Evolutionary conservation across 306 rosid species (phyloP), one percentile per base, ranked within the genome.

Genomic region (Quercus wislizeni): DNA sequence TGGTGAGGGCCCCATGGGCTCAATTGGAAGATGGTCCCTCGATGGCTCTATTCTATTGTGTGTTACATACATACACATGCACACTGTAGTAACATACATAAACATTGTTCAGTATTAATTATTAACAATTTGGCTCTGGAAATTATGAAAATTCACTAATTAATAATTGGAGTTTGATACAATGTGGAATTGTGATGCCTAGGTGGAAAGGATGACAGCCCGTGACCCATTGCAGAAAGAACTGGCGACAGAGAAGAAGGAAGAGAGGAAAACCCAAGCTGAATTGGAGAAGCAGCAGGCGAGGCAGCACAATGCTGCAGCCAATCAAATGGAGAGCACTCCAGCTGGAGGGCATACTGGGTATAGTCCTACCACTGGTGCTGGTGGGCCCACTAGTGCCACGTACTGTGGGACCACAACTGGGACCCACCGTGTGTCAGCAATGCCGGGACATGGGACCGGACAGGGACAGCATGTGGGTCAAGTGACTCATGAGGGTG

Each of bases 151-250:
- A 41, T 41, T 41, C 46, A 7, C 46, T 41, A 41, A 41, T 41
- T 41, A 41, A 41, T 38, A 38, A 38, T 7, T 38, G 46, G 46
- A 38, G 46, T 8, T 38, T 38, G 46, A 41, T 41, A 41, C 46
- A 38, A 8, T 41, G 46, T 2, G 3, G 46, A 41, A 41, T 41
- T 41, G 46, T 41, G 35, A 20, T 23, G 9, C 46, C 8, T 74
- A 92, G 97, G 62, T 31, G 80, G 97, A 94, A 76, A 86, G 17
- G 51, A 81, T 83, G 79, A 74, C 23, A 70, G 86, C 92, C n/a
- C 75, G 58, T 7, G 87, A 86, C n/a, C 86, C 92, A 9, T 0
- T 73, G 59, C 77, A 89, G 43, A 88, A 86, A 83, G 89, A 89
- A 58, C 86, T 86, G 74, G 94, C 94, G 0, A 80, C 86, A 0